Base-by-base conservation (phyloP, 805 yeast genomes). In the Zygotorulaspora danielsina region DNA sequence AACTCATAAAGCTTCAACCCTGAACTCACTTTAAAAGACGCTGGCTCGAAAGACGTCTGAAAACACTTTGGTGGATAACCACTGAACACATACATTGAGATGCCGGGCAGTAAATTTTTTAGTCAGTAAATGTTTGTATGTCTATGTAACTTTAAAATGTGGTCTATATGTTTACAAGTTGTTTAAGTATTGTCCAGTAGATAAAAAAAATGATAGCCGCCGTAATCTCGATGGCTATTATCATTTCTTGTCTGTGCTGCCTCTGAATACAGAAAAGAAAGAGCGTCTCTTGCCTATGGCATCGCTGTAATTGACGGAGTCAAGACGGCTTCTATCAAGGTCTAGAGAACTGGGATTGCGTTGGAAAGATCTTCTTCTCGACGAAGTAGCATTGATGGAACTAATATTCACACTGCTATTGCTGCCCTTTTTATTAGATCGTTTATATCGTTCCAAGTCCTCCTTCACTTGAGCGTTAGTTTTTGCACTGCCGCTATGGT, bases 281-380 rank as follows among this genome's bases (percentile, higher is more conserved):
- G 60, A 52, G 18, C 51, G 46, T 42, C 59, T 55, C 44, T 57
- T 58, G 19, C 47, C 44, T 19, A 38, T 32, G 16, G 37, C 38
- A 6, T 52, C 55, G 15, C 41, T 38, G 18, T 25, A 38, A 17
- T 39, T 44, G 10, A 46, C 21, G 11, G 50, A 48, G 34, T 58
- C 63, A 16, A 54, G 51, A 38, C 57, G 53, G 5, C 50, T 30
- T 34, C 48, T 43, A 30, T 59, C 64, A 32, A 57, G 34, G 32
- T 59, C 64, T 9, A 59, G 41, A 2, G 64, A 59, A 29, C 55
- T 57, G n/a, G 63, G 51, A 1, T 55, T 56, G 30, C 45, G 51
- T 6, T 55, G 45, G 33, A 55, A 46, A 1, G 59, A 50, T 27
- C 47, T 54, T 25, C 46, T 51, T 24, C 45, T 51, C 38, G 48